Conservation (phyloP, 23 red algal genomes). For the Chondrus crispus region DNA sequence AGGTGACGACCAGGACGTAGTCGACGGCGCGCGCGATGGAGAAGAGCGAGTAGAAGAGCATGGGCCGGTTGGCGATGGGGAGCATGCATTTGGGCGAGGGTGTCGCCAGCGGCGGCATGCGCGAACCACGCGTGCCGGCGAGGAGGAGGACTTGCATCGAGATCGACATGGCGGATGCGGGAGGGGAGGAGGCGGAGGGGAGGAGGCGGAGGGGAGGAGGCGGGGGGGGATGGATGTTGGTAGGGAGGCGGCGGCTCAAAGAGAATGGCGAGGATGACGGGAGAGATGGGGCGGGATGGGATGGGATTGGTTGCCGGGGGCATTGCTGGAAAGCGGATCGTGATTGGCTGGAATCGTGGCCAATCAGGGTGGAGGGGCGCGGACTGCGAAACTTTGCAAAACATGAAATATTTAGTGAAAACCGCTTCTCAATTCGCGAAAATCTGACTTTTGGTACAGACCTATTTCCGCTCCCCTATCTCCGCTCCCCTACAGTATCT, state of each 20-base stretch:
- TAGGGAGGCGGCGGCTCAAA: neutral
- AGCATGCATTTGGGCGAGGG: conserved; percentile 35
- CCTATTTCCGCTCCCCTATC: too few relatives aligned
- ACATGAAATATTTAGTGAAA: too few relatives aligned
- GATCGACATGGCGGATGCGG: neutral
- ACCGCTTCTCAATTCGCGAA: too few relatives aligned
- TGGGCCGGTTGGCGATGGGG: conserved; percentile 18
- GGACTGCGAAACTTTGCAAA: too few relatives aligned
- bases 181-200: neutral
- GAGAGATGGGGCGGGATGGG: neutral
- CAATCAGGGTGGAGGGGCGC: too few relatives aligned
- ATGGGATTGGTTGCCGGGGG: neutral
- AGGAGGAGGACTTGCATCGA: conserved; percentile 23
- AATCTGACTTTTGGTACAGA: too few relatives aligned
- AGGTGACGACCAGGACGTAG: conserved; percentile 9
- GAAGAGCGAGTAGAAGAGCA: conserved; percentile 45
- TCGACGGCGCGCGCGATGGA: conserved; percentile 11
- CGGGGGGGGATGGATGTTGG: neutral
- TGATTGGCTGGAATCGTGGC: too few relatives aligned
- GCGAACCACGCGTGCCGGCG: conserved; percentile 23
- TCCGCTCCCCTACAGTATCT: too few relatives aligned
- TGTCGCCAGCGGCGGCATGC: neutral
- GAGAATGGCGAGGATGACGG: neutral
- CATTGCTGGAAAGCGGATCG: too few relatives aligned
- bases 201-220: neutral